These are phyloP conservation scores for Irpex lacteus DNA, from an alignment of 1,284 basidiomycete genomes.

Conservation along the genomic window DNA sequence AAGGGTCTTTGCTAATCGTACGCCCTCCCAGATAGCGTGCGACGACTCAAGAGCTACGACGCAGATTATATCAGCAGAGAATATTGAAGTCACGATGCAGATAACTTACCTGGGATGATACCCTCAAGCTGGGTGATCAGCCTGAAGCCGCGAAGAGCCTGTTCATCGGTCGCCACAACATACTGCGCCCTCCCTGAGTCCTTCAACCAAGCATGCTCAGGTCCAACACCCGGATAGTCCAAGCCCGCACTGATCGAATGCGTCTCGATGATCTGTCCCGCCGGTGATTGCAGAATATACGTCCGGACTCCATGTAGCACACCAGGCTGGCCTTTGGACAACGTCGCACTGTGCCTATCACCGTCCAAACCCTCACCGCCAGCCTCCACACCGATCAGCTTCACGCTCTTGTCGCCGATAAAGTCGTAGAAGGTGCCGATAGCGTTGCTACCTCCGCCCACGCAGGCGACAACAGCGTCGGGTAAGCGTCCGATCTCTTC, in stretches of 20 bases:
- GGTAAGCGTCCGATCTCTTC: constrained; percentile 83
- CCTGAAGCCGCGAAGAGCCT: constrained; percentile 92
- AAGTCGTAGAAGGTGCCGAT: constrained; percentile 98
- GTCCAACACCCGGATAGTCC: constrained; percentile 92
- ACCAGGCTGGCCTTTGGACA: constrained; percentile 87
- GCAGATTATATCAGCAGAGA: constrained; percentile 11
- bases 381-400: constrained; percentile 92
- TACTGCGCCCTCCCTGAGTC: constrained; percentile 94
- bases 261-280: constrained; percentile 95
- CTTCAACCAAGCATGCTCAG: constrained; percentile 97
- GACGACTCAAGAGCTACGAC: constrained; percentile 85
- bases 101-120: constrained; percentile 84
- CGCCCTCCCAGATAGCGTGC: constrained; percentile 93
- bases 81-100: not conserved
- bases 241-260: constrained; percentile 97
- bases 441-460: constrained; percentile 96
- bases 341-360: constrained; percentile 87
- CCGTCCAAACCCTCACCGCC: constrained; percentile 92
- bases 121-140: constrained; percentile 91
- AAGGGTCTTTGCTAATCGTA: constrained; percentile 83
- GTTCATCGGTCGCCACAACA: constrained; percentile 88
- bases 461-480: constrained; percentile 94
- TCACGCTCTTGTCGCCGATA: constrained; percentile 81
- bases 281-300: constrained; percentile 86
- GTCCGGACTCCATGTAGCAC: constrained; percentile 96